Conservation (phyloP, 2,329 filamentous ascomycete species). For the Diaporthe capsici region DNA sequence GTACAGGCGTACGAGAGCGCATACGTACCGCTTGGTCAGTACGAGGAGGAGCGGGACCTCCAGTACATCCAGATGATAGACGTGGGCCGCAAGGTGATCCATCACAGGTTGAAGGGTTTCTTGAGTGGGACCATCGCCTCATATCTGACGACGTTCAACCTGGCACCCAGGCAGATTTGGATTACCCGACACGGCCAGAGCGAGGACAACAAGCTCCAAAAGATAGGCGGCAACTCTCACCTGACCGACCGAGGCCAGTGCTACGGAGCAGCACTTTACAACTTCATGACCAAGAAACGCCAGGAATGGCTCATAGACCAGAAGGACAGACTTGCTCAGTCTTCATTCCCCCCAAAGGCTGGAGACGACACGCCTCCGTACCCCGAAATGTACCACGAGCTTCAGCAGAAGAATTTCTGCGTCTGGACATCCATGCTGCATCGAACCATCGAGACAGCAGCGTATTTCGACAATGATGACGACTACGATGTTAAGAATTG, state of each 20-base stretch:
- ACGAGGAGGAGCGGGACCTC: constrained; percentile 91
- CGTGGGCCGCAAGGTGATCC: constrained; percentile 93
- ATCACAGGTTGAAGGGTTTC: constrained; percentile 92
- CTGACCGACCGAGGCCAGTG: constrained; percentile 84
- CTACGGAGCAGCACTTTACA: constrained; percentile 84
- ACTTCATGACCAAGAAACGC: constrained; percentile 86
- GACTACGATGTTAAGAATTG: constrained; percentile 79
- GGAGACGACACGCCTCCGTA: constrained; percentile 97
- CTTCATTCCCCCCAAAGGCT: constrained; percentile 88
- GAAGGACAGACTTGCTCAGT: constrained; percentile 80
- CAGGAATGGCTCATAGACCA: constrained; percentile 87
- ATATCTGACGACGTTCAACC: constrained; percentile 96
- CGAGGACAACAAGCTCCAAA: constrained; percentile 86
- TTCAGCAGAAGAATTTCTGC: constrained; percentile 90
- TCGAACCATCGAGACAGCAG: constrained; percentile 81
- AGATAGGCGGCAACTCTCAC: constrained; percentile 91
- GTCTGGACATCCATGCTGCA: constrained; percentile 99
- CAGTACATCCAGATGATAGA: constrained; percentile 99
- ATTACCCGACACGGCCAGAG: constrained; percentile 97
- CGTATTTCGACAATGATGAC: constrained; percentile 76
- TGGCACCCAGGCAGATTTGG: constrained; percentile 97
- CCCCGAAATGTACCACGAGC: constrained; percentile 80
- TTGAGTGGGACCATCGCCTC: constrained; percentile 92
- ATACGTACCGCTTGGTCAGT: constrained; percentile 90
- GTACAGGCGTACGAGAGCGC: constrained; percentile 95